These are phyloP conservation scores for Ustilago esculenta DNA, from an alignment of 1,284 basidiomycete species.

Conservation along the genomic window DNA sequence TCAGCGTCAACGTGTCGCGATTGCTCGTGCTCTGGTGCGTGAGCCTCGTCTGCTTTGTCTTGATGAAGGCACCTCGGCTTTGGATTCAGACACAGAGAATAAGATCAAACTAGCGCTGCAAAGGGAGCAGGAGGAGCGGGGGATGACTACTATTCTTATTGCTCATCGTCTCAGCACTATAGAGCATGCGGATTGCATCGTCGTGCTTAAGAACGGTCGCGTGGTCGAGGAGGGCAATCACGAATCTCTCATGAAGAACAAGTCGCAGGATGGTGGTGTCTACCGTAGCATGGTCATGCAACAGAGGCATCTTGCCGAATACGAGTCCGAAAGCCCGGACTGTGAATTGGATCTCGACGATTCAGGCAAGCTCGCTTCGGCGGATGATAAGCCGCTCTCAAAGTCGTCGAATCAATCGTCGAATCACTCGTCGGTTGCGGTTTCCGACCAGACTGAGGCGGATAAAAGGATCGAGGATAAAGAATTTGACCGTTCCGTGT, in stretches of 20 bases:
- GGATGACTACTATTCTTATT: slow-evolving; percentile 64
- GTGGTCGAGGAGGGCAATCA: slow-evolving; percentile 62
- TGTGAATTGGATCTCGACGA: not conserved
- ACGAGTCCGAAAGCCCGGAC: slow-evolving; percentile 22
- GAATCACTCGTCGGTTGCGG: slow-evolving; percentile 5
- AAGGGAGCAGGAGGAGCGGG: slow-evolving; percentile 57
- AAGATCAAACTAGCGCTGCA: slow-evolving; percentile 58
- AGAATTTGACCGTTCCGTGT: slow-evolving; percentile 6
- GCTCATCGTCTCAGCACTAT: slow-evolving; percentile 65
- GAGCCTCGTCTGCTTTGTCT: slow-evolving; percentile 60
- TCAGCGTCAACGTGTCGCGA: slow-evolving; percentile 63
- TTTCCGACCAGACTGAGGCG: slow-evolving; percentile 6
- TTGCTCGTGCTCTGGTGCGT: slow-evolving; percentile 63
- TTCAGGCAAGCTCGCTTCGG: not conserved
- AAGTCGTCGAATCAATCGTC: slow-evolving; percentile 16
- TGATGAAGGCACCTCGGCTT: slow-evolving; percentile 64
- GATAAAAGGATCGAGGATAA: not conserved
- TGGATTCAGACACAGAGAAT: slow-evolving; percentile 63
- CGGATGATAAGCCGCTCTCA: slow-evolving; percentile 3
- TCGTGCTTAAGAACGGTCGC: slow-evolving; percentile 56
- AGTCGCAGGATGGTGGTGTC: slow-evolving; percentile 14
- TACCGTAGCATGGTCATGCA: slow-evolving; percentile 63
- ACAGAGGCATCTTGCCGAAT: slow-evolving; percentile 46
- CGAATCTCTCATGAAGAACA: slow-evolving; percentile 49
- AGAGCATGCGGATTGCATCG: slow-evolving; percentile 62